Base-by-base conservation (phyloP, 345 rosid genomes). In the Linum trigynum region DNA sequence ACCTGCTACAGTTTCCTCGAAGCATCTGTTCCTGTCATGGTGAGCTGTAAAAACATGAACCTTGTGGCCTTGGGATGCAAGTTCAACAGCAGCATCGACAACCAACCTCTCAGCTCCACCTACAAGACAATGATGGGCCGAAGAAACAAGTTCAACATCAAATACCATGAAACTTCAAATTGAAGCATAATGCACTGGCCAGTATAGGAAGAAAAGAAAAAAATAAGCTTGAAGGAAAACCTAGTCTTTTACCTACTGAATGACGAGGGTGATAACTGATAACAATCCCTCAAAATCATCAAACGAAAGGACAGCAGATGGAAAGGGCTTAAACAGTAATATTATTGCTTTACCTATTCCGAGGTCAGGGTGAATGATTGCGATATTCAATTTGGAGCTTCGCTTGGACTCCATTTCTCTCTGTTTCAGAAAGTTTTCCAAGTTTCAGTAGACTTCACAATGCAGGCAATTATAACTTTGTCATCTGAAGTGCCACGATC, bases 41-140 rank as follows among this genome's bases (percentile, higher is more conserved):
- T 90, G 95, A 75, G 98, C 83, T 2, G 98, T 90, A 67, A 88
- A 90, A 37, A 92, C 71, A 74, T 86, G 96, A 77, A 92, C 96
- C 51, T 80, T 76, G 63, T 90, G 98, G 41, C 94, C 98, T 12
- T 67, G 85, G 51, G 88, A 85, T 36, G 79, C 77, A 62, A 92
- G 94, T 71, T 85, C 92, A 74, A 92, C 95, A 2, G 95, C 96
- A 9, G 96, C 97, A 79, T 92, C 98, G 43, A 90, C 94, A 67
- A 92, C 76, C 71, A 92, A 79, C 80, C 98, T 87, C 80, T 92
- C 98, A 23, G 97, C 98, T 76, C 96, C 98, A 70, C 94, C 98
- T 92, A 59, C 63, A 70, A 12, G 0, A 73, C 0, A 65, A 64
- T 9, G 72, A 57, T 12, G 15, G 15, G 14, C 10, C 15, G n/a